Evolutionary conservation across 495 filamentous ascomycete species (phyloP), one percentile per base, ranked within the genome.

Genomic region (Saxispiralis lemnorum): DNA sequence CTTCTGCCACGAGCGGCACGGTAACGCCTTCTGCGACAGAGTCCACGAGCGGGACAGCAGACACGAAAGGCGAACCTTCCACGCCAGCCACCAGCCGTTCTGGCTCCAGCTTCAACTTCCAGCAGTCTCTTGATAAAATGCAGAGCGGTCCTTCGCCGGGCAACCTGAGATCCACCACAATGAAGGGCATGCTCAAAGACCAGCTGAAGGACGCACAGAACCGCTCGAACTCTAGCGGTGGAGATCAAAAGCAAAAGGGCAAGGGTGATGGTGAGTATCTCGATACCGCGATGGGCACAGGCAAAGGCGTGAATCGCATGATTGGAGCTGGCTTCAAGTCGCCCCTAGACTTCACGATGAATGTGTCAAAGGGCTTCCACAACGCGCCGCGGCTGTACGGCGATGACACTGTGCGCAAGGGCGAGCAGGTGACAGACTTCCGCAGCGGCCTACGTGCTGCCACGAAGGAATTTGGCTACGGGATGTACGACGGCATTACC

Each of bases 351-450:
- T 73, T 89, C 44, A 77, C 81, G 11, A 63, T 92, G 33, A 78
- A 75, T 12, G 55, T 93, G 2, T 75, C 85, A 0, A 81, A 78
- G 58, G 85, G 85, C 7, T 92, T 93, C 49, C 81, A 92, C 57
- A 93, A 92, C 53, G 75, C 74, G 1, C 83, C 84, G 0, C 79
- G 72, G 43, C 58, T 92, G 1, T 89, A 88, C 46, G 75, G 83
- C 34, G 83, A 85, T 49, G 69, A 76, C 6, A 84, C 70, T 36
- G 76, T 93, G 2, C 69, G 74, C 12, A 69, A 72, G 12, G 62
- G 65, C 0, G 75, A 81, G 36, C 82, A 78, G 44, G 78, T 93
- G 0, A 81, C 76, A 0, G 74, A 73, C 43, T 58, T 86, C 16
- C 62, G 70, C 44, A 80, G 72, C 48, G 79, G 82, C 1, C 56